phyloP scores from a whole-genome alignment of 2,329 filamentous ascomycete genomes.

The Aspergillus brasiliensis region DNA sequence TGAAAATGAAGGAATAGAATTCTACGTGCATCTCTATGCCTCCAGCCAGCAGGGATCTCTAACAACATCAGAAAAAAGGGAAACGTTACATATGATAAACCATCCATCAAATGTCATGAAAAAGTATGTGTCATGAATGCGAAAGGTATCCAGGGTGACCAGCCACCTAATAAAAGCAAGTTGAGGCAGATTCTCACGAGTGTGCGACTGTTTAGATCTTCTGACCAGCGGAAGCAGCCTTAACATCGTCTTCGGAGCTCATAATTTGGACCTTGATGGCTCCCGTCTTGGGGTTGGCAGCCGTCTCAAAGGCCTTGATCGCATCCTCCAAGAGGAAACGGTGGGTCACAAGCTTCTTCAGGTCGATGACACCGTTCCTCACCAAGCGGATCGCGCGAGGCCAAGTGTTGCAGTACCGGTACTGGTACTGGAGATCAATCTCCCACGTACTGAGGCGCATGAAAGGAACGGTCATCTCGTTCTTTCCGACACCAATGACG shows the following conservation, averaged over 20 bases:
- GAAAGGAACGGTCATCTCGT: constrained; percentile 93
- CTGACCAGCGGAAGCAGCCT: constrained; percentile 35
- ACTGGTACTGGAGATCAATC: constrained; percentile 95
- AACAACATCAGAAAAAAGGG: constrained; percentile 21
- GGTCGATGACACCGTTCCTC: constrained; percentile 78
- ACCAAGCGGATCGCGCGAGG: constrained; percentile 87
- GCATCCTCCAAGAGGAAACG: constrained; percentile 84
- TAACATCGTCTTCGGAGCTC: constrained; percentile 44
- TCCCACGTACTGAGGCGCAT: constrained; percentile 90
- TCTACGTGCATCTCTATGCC: constrained; percentile 24
- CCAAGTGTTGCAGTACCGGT: constrained; percentile 96
- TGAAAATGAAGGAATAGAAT: constrained; percentile 10
- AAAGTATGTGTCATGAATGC: constrained; percentile 6
- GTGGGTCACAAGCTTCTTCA: constrained; percentile 84
- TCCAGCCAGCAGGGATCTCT: constrained; percentile 20
- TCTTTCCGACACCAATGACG: constrained; percentile 91
- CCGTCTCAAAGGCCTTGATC: constrained; percentile 84
- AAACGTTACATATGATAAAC: constrained; percentile 11
- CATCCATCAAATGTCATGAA: constrained; percentile 18
- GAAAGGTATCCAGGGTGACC: constrained; percentile 17
- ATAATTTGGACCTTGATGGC: constrained; percentile 97
- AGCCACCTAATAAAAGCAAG: constrained; percentile 15
- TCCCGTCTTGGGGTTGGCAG: constrained; percentile 82
- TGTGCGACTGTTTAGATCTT: constrained; percentile 22
- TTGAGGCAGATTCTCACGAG: not conserved